A percentile compares a stretch with the other conserved stretches of the same genome.
Conservation (phyloP, 1,284 basidiomycete genomes). For the Thelephora terrestris region DNA sequence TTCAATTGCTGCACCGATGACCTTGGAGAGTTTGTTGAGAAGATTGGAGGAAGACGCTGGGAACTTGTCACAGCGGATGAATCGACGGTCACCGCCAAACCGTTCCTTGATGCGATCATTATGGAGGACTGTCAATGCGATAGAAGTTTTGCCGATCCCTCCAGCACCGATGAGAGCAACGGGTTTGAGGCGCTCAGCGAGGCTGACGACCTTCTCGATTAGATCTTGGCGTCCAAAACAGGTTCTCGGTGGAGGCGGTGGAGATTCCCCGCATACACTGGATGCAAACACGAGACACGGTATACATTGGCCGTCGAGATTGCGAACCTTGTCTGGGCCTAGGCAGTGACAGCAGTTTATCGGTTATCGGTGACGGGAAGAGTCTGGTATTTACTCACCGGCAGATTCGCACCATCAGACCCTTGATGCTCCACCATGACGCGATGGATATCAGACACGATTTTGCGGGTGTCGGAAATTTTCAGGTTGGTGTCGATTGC, state of each 20-base stretch:
- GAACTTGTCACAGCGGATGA: constrained; percentile 11
- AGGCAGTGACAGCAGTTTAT: too few species aligned
- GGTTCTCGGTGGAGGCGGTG: neutral
- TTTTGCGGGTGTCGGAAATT: too few species aligned
- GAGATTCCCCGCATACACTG: too few species aligned
- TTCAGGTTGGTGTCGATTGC: too few species aligned
- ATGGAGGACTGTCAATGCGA: constrained; percentile 20
- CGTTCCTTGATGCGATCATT: constrained; percentile 8
- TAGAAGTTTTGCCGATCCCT: constrained; percentile 28
- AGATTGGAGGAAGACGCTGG: neutral
- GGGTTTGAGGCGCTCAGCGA: neutral
- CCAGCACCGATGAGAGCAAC: constrained; percentile 24
- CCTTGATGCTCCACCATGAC: too few species aligned
- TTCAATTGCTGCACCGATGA: neutral
- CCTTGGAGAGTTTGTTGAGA: neutral
- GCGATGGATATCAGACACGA: too few species aligned
- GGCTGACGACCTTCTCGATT: neutral
- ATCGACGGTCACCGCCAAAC: constrained; percentile 16
- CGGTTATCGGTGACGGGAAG: too few species aligned
- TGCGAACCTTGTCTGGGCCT: too few species aligned
- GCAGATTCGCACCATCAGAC: too few species aligned
- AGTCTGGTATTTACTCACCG: too few species aligned
- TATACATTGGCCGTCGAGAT: too few species aligned
- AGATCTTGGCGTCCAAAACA: neutral
- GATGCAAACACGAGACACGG: too few species aligned